Conservation (phyloP, 2,329 filamentous ascomycete genomes). For the Aspergillus sp. region DNA sequence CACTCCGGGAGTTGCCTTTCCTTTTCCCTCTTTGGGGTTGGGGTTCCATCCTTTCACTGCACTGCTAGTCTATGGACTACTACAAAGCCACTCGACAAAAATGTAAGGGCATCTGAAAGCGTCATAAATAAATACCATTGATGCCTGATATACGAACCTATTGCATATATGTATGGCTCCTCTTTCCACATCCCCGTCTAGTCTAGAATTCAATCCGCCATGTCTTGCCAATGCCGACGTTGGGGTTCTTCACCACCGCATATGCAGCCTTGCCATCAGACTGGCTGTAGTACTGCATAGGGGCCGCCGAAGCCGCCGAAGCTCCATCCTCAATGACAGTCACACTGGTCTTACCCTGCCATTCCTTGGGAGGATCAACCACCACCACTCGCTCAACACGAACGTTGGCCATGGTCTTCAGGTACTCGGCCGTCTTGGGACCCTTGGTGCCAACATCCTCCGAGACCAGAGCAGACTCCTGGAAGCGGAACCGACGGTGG, state of each 20-base stretch:
- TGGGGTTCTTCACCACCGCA: constrained; percentile 65
- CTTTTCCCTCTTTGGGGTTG: background rate
- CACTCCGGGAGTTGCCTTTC: background rate
- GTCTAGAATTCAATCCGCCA: constrained; percentile 63
- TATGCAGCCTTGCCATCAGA: constrained; percentile 60
- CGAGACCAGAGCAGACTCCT: constrained; percentile 63
- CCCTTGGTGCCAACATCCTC: constrained; percentile 65
- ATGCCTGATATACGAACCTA: background rate
- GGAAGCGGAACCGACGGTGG: constrained; percentile 75
- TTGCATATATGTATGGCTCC: background rate
- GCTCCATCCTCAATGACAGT: constrained; percentile 50
- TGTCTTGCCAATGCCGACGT: constrained; percentile 61
- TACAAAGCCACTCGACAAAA: too few relatives aligned
- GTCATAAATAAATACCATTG: background rate
- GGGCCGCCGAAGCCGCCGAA: constrained; percentile 50
- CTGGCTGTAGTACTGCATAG: constrained; percentile 59
- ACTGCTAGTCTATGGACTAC: too few relatives aligned
- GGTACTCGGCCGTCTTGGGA: constrained; percentile 69
- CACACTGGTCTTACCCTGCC: constrained; percentile 66
- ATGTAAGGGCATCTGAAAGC: too few relatives aligned
- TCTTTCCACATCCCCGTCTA: background rate
- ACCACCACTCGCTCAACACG: constrained; percentile 81
- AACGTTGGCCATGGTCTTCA: constrained; percentile 77
- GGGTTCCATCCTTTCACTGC: background rate
- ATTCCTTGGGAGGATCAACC: constrained; percentile 73